Base-by-base conservation (phyloP, 331 rosid genomes). In the Quercus lobata region DNA sequence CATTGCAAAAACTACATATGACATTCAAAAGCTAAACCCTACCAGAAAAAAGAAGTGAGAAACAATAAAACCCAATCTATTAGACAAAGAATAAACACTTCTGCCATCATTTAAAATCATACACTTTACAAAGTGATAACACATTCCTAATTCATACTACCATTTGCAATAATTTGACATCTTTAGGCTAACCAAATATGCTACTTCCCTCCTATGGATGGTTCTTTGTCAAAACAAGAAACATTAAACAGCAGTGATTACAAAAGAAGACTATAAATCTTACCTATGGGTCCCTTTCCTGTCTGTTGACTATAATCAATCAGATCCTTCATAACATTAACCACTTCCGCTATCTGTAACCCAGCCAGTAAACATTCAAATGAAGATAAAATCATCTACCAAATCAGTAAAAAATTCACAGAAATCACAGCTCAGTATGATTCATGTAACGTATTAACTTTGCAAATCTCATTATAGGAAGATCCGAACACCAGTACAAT, bases 321-420 rank as follows among this genome's bases (percentile, higher is more conserved):
- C 91, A 94, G 86, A 88, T 94, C 98, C 82, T 94, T 94, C 98
- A 94, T 91, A 82, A 97, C 92, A 86, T 92, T 92, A 78, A 92
- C 97, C 72, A 94, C 98, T 85, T 94, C 97, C 16, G 98, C 91
- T 84, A 94, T 94, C 98, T 94, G 92, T 83, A 87, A 56, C 63
- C 79, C 79, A 60, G 15, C 68, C 68, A 60, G 34, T 24, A 60
- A 60, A 60, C 68, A 60, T 60, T 60, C 30, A 22, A 49, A 12
- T 1, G 17, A 60, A 60, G 68, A 60, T 11, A 60, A 60, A 60
- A 60, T 60, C 4, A 5, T 60, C 17, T 10, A 12, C 30, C 68
- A 18, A 60, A 25, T 60, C 18, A 1, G 34, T 24, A 29, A 29
- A 24, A 60, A 60, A 60, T 60, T 60, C 66, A 60, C 78, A 79